phyloP scores from a whole-genome alignment of 2,329 filamentous ascomycete genomes.

The Lasiodiplodia sp. region DNA sequence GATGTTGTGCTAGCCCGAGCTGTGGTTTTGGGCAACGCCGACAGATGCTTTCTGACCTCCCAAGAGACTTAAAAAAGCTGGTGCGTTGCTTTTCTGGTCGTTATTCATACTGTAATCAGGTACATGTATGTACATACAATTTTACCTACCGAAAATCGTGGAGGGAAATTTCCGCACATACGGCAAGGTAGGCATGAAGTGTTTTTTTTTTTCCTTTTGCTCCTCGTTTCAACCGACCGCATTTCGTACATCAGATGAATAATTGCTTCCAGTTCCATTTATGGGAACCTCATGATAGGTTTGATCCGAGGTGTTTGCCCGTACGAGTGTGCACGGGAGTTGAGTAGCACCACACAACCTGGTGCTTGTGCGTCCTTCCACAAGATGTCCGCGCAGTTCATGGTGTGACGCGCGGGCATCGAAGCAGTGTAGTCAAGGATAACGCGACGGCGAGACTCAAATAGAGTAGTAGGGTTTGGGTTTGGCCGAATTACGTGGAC shows the following conservation, averaged over 20 bases:
- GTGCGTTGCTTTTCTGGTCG: neutral
- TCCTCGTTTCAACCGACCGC: neutral
- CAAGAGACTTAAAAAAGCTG: neutral
- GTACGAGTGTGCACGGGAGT: neutral
- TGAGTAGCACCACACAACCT: neutral
- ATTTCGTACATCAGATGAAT: neutral
- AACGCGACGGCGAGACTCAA: neutral
- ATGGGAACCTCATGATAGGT: neutral
- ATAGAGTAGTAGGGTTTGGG: neutral
- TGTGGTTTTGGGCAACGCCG: neutral
- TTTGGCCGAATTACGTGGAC: neutral
- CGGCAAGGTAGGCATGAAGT: neutral
- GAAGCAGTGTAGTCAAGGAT: neutral
- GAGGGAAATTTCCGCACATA: neutral
- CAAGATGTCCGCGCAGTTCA: neutral
- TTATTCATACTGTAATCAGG: neutral
- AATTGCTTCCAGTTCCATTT: neutral
- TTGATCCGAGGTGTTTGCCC: neutral
- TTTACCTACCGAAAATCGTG: neutral
- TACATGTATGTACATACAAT: neutral
- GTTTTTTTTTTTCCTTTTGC: neutral
- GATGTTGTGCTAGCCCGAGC: neutral
- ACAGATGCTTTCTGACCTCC: neutral
- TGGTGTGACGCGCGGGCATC: neutral
- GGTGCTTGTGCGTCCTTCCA: neutral